Evolutionary conservation across 208 protist genomes (phyloP).

Genomic region (Leishmania gerbilli): DNA sequence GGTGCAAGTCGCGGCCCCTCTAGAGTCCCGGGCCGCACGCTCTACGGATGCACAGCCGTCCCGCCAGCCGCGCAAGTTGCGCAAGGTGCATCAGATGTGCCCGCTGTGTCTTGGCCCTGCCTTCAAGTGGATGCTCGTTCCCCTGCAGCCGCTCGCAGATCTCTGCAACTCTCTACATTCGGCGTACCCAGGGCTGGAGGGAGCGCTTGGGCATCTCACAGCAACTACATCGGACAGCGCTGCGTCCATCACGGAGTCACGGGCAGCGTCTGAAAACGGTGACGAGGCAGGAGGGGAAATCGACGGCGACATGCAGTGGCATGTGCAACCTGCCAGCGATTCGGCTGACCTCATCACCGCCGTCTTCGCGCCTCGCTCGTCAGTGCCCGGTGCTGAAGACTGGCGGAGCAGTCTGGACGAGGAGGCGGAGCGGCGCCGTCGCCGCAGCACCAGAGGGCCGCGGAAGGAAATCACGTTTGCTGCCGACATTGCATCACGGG

Average conservation of each 20-base stretch:
- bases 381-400: neutral
- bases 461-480: constrained; percentile 34
- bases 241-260: neutral
- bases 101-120: constrained; percentile 67
- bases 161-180: constrained; percentile 30
- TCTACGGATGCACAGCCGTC: neutral
- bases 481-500: constrained; percentile 13
- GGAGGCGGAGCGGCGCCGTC: constrained; percentile 20
- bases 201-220: constrained; percentile 19
- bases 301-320: neutral
- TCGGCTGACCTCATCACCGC: neutral
- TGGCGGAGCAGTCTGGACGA: constrained; percentile 4
- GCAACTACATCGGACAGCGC: neutral
- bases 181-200: constrained; percentile 29
- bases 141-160: constrained; percentile 49
- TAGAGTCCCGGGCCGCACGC: neutral
- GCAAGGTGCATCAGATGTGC: constrained; percentile 42
- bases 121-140: constrained; percentile 69
- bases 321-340: neutral
- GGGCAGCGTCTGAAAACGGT: neutral
- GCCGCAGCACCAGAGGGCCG: constrained; percentile 17
- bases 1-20: neutral
- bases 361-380: neutral
- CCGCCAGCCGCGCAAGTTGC: constrained; percentile 14
- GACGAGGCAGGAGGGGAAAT: neutral